Base-by-base conservation (phyloP, 2,329 filamentous ascomycete genomes). In the Geosmithia flava region DNA sequence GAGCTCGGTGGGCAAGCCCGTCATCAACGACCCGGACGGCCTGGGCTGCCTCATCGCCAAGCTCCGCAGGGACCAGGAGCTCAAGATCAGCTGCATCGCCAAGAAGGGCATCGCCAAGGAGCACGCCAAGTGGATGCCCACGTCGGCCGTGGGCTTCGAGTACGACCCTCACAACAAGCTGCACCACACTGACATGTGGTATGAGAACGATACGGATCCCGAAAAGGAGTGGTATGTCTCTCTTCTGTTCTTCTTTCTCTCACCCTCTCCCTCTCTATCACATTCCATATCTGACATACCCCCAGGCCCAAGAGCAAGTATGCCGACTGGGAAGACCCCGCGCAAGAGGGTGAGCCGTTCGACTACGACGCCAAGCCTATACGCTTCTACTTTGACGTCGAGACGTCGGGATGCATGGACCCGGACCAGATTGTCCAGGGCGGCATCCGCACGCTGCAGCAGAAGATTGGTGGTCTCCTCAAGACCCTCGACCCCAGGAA, bases 61-160 rank as follows among this genome's bases (percentile, higher is more conserved):
- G 73, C 70, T 98, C 61, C 78, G 91, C 50, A 85, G 83, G 60
- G 88, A 85, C 2, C 93, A 98, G 68, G 89, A 95, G 66, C 70
- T 98, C 51, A 84, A 88, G 63, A 79, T 98, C 60, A 86, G 80
- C 52, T 97, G 91, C 62, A 85, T 96, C 54, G 93, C 91, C 46
- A 96, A 95, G 75, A 97, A 97, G 75, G 93, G 93, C 1, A 97
- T 97, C 54, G 90, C 91, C 39, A 98, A 98, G 73, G 93, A 98
- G 65, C 93, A 98, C 67, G 87, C 93, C 10, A 98, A 98, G 67
- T 98, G 93, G 93, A 86, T 88, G 59, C 90, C 93, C 2, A 91
- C 87, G 37, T 78, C 89, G 41, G 93, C 93, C 3, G 83, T 98
- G 41, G 90, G 88, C 20, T 98, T 98, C 62, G 93, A 98, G 67